phyloP scores from a whole-genome alignment of 768 basidiomycete species.

The Agaricus blazei region DNA sequence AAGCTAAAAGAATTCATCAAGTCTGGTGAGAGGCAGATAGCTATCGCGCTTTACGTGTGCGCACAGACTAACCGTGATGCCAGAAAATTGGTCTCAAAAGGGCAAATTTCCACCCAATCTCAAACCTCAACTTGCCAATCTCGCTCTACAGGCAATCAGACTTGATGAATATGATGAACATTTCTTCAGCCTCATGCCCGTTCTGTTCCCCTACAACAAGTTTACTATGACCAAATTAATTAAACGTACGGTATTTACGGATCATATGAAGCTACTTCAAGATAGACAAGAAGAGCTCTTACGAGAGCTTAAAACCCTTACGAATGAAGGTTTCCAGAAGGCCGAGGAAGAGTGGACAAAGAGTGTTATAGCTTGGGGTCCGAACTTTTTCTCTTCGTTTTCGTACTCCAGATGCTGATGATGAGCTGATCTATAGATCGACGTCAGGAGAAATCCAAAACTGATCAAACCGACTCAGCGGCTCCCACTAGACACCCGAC shows the following conservation, averaged over 20 bases:
- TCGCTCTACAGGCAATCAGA: conserved; percentile 73
- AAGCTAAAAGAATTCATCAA: conserved; percentile 57
- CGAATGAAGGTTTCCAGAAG: conserved; percentile 60
- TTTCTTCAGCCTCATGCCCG: conserved; percentile 87
- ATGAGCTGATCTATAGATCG: background rate
- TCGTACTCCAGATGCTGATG: conserved; percentile 36
- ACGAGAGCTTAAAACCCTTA: conserved; percentile 52
- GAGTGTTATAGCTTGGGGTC: conserved; percentile 65
- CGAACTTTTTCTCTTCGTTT: conserved; percentile 14
- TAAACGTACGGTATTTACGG: conserved; percentile 79
- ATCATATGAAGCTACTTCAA: conserved; percentile 62
- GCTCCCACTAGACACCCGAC: conserved; percentile 39
- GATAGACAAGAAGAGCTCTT: conserved; percentile 68
- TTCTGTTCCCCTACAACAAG: conserved; percentile 88
- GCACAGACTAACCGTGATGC: no score
- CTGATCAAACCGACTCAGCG: conserved; percentile 23
- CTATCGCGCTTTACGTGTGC: background rate
- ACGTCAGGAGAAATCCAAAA: conserved; percentile 2
- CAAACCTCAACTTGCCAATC: conserved; percentile 64
- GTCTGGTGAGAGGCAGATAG: conserved; percentile 31
- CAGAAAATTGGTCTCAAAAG: conserved; percentile 76
- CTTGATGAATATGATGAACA: conserved; percentile 90
- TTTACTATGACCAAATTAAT: conserved; percentile 96
- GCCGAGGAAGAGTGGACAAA: conserved; percentile 78
- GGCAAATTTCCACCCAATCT: conserved; percentile 85